Evolutionary conservation across 2,329 filamentous ascomycete species (phyloP), one percentile per base, ranked within the genome.

Genomic region (Penicillium palitans): DNA sequence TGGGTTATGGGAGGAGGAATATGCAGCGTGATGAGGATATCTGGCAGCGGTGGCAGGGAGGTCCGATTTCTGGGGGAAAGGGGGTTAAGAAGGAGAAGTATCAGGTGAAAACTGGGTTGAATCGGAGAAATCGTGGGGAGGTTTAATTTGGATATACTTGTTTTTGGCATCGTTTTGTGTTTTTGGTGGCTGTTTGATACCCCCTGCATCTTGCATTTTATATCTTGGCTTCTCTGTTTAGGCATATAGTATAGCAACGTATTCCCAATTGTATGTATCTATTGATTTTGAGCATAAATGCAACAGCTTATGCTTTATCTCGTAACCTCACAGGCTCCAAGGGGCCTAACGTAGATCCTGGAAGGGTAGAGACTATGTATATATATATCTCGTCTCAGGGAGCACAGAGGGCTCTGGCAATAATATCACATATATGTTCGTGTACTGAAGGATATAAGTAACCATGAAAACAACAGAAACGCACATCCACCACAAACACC

Each of bases 1-100:
- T 71, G 6, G 64, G 65, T 0, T 66, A 65, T 27, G 60, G 61
- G 29, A 55, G 61, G 8, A 52, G 62, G 29, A 61, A 61, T 19
- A 62, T 57, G 27, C 61, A 68, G 13, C 50, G 64, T 24, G 69
- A 71, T 27, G 69, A 72, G 4, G 71, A 73, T 58, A 71, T 73
- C 47, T 73, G 71, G 71, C 62, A 66, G 25, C 56, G 61, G 25
- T 60, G 65, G 31, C 66, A 73, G 51, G 62, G 61, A 31, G 63
- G 68, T 37, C 40, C 47, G 12, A 33, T 21, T 19, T 45, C 55
- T 44, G 9, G 45, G 40, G 33, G 33, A 33, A 55, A 61, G 50
- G 55, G 55, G 8, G 52, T 48, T 2, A 62, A 61, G 44, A 51
- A 56, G 7, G 55, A 47, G 33, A 57, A 50, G 24, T 45, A 52